Percentiles rank a stretch among this genome's conserved stretches.
phyloP scores from a whole-genome alignment of 208 protist species.

The Leishmania gerbilli region DNA sequence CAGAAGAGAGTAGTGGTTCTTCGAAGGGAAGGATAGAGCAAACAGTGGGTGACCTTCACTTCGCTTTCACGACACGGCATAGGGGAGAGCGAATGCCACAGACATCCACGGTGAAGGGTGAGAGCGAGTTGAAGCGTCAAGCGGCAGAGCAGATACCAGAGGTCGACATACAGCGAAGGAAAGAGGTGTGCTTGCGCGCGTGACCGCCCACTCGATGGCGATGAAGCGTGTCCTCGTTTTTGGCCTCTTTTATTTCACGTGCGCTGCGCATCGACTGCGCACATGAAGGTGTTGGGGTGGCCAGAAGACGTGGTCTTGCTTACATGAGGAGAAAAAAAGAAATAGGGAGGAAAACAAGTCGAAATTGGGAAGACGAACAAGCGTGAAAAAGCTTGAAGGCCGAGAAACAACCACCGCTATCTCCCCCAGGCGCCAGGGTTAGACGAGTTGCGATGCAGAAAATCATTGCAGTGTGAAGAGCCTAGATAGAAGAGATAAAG shows the following conservation, averaged over 20 bases:
- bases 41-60: not conserved
- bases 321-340: not conserved
- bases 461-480: conserved; percentile 1
- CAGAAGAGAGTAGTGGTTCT: not conserved
- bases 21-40: not conserved
- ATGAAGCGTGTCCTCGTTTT: not conserved
- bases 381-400: not conserved
- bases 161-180: not conserved
- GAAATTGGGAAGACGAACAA: not conserved
- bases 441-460: conserved; percentile 5
- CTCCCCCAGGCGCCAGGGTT: not conserved
- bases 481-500: not conserved
- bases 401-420: not conserved
- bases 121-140: not conserved
- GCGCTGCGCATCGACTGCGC: not conserved
- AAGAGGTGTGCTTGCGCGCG: not conserved
- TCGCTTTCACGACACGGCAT: not conserved
- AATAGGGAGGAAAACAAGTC: not conserved
- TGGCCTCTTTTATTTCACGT: not conserved
- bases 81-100: not conserved
- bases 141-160: not conserved
- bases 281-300: not conserved
- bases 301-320: not conserved
- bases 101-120: not conserved
- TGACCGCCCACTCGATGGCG: not conserved